Evolutionary conservation across 108 stramenopile genomes (phyloP).

Genomic region (Nannochloropsis gaditana): DNA sequence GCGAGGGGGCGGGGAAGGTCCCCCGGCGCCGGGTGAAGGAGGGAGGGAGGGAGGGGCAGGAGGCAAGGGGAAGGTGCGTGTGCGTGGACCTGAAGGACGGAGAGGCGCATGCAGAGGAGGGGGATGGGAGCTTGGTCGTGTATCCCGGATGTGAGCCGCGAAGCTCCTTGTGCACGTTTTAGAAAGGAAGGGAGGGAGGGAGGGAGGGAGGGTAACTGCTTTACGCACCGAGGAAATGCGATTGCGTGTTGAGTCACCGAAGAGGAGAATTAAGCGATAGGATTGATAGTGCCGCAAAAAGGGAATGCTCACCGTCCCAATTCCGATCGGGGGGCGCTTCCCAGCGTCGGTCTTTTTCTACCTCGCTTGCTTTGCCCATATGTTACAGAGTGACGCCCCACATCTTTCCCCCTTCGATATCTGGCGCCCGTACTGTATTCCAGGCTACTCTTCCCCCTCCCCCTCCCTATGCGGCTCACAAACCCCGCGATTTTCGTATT

Average conservation of each 20-base stretch:
- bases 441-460: background rate
- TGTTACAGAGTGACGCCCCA: too few species aligned
- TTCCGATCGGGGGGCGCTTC: background rate
- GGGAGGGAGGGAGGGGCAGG: background rate
- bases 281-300: background rate
- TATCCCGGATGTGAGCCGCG: background rate
- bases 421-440: too few species aligned
- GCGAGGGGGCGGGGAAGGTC: background rate
- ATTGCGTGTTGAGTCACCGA: conserved; percentile 28
- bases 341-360: background rate
- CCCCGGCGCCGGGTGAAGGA: background rate
- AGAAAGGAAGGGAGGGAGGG: background rate
- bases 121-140: background rate
- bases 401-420: too few species aligned
- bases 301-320: background rate
- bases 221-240: conserved; percentile 32
- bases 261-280: too few species aligned
- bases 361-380: too few species aligned
- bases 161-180: background rate
- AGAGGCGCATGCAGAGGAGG: background rate
- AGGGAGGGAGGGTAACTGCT: background rate
- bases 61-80: background rate
- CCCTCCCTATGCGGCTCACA: background rate
- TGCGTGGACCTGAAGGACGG: background rate
- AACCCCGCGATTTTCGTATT: background rate